Conservation (phyloP, 345 rosid species). For the Triadica sebifera region DNA sequence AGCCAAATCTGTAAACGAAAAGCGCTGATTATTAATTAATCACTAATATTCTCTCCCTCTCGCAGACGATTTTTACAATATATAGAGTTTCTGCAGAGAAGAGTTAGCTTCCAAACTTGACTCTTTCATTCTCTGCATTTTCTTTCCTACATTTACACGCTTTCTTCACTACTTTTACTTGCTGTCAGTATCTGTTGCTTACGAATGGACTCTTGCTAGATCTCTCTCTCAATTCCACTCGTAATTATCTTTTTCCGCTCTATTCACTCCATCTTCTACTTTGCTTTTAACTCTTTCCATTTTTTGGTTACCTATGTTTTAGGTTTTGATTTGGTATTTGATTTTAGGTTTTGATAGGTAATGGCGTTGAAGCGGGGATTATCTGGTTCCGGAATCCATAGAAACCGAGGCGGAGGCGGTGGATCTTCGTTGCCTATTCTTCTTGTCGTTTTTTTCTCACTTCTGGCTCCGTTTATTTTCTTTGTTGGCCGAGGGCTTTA, state of each 20-base stretch:
- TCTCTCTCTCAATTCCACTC: slow-evolving; percentile 21
- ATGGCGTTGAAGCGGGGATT: slow-evolving; percentile 79
- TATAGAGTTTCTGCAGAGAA: background rate
- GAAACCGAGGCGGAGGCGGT: slow-evolving; percentile 38
- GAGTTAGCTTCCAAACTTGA: background rate
- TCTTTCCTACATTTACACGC: background rate
- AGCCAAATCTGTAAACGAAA: background rate
- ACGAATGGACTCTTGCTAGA: slow-evolving; percentile 21
- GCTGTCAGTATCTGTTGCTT: slow-evolving; percentile 1
- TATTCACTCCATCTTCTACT: background rate
- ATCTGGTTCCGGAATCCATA: slow-evolving; percentile 32
- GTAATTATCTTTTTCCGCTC: slow-evolving; percentile 17
- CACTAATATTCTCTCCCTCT: background rate
- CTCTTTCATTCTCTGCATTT: background rate
- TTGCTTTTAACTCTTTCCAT: background rate
- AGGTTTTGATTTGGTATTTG: slow-evolving; percentile 6
- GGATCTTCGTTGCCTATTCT: slow-evolving; percentile 60
- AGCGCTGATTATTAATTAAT: background rate
- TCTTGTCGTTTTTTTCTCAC: slow-evolving; percentile 50
- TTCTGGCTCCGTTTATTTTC: slow-evolving; percentile 66
- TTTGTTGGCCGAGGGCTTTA: slow-evolving; percentile 63
- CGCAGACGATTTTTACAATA: background rate
- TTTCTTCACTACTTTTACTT: slow-evolving; percentile 1
- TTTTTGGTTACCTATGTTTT: slow-evolving; percentile 2
- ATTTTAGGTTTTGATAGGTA: slow-evolving; percentile 34